These are phyloP conservation scores for Lanzia echinophila DNA, from an alignment of 2,329 filamentous ascomycete genomes.

Conservation along the genomic window DNA sequence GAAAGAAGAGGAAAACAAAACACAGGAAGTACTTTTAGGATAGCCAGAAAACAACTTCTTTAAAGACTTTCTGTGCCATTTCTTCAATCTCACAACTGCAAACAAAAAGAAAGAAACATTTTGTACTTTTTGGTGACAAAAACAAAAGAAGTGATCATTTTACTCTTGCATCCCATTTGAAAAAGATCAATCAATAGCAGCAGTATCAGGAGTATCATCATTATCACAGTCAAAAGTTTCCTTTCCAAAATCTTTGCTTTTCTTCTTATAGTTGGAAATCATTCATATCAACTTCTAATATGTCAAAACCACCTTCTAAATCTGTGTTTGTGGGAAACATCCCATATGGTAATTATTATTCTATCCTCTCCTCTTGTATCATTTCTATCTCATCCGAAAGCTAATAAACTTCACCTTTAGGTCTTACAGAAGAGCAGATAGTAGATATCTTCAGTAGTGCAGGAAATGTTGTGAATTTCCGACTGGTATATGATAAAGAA, in stretches of 20 bases:
- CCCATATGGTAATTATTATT: conserved; percentile 57
- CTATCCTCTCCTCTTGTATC: not conserved
- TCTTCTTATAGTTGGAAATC: conserved; percentile 5
- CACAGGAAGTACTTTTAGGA: conserved; percentile 22
- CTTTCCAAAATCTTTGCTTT: conserved; percentile 3
- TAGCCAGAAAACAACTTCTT: conserved; percentile 30
- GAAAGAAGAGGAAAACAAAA: not conserved
- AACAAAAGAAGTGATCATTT: conserved; percentile 12
- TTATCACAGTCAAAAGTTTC: conserved; percentile 14
- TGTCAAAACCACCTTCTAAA: conserved; percentile 70
- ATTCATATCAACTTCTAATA: conserved; percentile 36
- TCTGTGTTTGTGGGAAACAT: conserved; percentile 84
- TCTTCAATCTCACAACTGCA: conserved; percentile 6
- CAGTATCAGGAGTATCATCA: too few relatives aligned
- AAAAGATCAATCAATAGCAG: too few relatives aligned
- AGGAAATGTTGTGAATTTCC: conserved; percentile 85
- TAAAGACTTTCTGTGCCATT: conserved; percentile 32
- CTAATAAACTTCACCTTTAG: conserved; percentile 39
- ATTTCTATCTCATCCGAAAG: not conserved
- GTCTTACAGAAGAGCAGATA: conserved; percentile 93
- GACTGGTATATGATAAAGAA: conserved; percentile 91
- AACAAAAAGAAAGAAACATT: conserved; percentile 1
- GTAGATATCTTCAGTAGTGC: conserved; percentile 86
- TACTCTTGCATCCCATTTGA: conserved; percentile 19
- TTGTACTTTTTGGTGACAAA: conserved; percentile 4